phyloP scores from a whole-genome alignment of 164 flowering plant species.

The Macadamia tetraphylla region DNA sequence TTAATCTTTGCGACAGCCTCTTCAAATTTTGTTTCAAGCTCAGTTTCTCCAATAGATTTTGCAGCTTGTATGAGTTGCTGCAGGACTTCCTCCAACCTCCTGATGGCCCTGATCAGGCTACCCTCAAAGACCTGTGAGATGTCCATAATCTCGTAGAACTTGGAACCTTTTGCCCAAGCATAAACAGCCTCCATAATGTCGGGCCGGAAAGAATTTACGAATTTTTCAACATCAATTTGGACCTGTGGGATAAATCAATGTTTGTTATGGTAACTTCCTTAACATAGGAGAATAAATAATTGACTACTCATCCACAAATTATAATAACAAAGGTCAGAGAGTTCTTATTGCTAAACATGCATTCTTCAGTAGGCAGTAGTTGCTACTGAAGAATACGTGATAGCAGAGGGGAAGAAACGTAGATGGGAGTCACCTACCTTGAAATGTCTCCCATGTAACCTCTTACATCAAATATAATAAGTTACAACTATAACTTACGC shows the following conservation, averaged over 20 bases:
- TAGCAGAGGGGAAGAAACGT: too few relatives aligned
- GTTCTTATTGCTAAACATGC: too few relatives aligned
- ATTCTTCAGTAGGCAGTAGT: too few relatives aligned
- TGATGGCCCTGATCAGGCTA: constrained; percentile 90
- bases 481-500: too few relatives aligned
- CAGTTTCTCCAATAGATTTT: constrained; percentile 84
- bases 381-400: too few relatives aligned
- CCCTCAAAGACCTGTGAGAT: constrained; percentile 91
- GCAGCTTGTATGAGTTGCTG: constrained; percentile 90
- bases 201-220: constrained; percentile 79
- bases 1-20: constrained; percentile 90
- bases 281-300: too few relatives aligned
- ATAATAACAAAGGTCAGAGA: too few relatives aligned
- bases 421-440: too few relatives aligned
- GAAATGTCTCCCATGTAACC: too few relatives aligned
- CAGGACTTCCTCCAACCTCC: constrained; percentile 95
- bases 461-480: too few relatives aligned
- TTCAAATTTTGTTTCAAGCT: constrained; percentile 77
- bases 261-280: too few relatives aligned
- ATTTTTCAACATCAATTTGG: constrained; percentile 81
- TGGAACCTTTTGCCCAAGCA: constrained; percentile 95
- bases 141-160: constrained; percentile 76
- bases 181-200: constrained; percentile 97
- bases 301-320: too few relatives aligned
- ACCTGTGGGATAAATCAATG: constrained; percentile 37